These are phyloP conservation scores for Monosporascus ibericus DNA, from an alignment of 2,329 filamentous ascomycete species.

Conservation along the genomic window DNA sequence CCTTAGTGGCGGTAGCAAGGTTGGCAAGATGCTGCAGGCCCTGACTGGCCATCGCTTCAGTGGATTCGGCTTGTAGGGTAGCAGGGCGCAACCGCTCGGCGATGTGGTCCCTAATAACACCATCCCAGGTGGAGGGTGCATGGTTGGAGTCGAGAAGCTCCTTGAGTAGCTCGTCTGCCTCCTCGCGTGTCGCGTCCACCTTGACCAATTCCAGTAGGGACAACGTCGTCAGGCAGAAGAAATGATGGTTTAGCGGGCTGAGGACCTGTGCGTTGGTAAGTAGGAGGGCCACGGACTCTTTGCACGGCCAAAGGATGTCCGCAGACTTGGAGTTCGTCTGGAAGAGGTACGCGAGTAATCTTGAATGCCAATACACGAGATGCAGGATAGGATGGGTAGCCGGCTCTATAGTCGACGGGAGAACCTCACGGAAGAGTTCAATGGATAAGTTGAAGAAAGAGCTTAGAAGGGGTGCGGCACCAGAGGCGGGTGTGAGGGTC, in stretches of 20 bases:
- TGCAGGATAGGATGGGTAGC: conserved; percentile 51
- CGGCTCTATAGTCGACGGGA: conserved; percentile 52
- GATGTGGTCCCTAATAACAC: conserved; percentile 46
- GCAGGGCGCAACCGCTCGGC: conserved; percentile 31
- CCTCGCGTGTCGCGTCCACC: conserved; percentile 48
- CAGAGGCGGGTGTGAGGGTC: conserved; percentile 34
- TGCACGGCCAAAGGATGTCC: conserved; percentile 55
- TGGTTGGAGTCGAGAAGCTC: conserved; percentile 49
- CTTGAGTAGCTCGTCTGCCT: conserved; percentile 49
- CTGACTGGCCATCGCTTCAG: conserved; percentile 39
- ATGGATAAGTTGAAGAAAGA: conserved; percentile 50
- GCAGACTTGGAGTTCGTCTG: conserved; percentile 48
- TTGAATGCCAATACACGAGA: conserved; percentile 64
- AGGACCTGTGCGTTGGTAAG: conserved; percentile 47
- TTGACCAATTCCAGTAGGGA: conserved; percentile 55
- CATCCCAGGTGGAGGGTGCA: conserved; percentile 50
- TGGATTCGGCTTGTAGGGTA: conserved; percentile 29
- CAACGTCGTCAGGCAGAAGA: conserved; percentile 52
- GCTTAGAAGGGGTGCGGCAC: conserved; percentile 37
- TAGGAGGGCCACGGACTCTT: conserved; percentile 53
- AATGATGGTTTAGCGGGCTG: conserved; percentile 63
- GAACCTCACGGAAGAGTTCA: conserved; percentile 60
- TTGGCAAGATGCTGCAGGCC: conserved; percentile 58
- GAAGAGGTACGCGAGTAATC: conserved; percentile 57
- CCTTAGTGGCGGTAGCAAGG: conserved; percentile 38